Base-by-base conservation (phyloP, 768 basidiomycete genomes). In the Royoungia palumana region DNA sequence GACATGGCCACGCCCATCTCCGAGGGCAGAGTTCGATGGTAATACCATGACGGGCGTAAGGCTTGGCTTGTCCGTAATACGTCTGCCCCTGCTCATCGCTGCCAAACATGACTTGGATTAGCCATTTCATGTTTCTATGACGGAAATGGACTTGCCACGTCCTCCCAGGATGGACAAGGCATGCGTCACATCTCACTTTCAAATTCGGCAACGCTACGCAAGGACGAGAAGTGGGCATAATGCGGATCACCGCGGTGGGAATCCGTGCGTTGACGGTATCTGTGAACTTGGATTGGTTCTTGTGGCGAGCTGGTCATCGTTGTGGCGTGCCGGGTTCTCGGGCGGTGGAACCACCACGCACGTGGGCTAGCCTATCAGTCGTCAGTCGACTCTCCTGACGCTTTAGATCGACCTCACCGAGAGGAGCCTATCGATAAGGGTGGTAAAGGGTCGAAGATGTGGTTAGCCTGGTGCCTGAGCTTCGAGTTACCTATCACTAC, bases 111-210 rank as follows among this genome's bases (percentile, higher is more conserved):
- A 75, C 54, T 68, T 73, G 4, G 60, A 82, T 20, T 69, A 75
- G 6, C 59, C 48, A 84, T 28, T 12, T 28, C 2, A 53, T 72
- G 7, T 75, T 79, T 10, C 72, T 2, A 32, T 32, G 32, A 16
- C 32, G 32, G 14, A 32, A 32, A 32, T 32, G 14, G 32, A 32
- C 32, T 16, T 32, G 32, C 32, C 32, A 16, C 32, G 14, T 32
- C 32, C 28, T 28, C 75, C 10, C 62, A 71, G 49, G 81, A 83
- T 48, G 83, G 83, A 2, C 32, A 78, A 48, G 69, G 69, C 12
- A 57, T 75, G 17, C 72, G 70, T 24, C 72, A 28, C 28, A 28
- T 2, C 13, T 12, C 10, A 79, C 3, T 81, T 76, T 59, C 71
- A 67, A 35, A 47, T 75, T 17, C 57, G 66, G 14, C 68, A 66